phyloP scores from a whole-genome alignment of 805 yeast genomes.

The Maudiozyma bulderi region DNA sequence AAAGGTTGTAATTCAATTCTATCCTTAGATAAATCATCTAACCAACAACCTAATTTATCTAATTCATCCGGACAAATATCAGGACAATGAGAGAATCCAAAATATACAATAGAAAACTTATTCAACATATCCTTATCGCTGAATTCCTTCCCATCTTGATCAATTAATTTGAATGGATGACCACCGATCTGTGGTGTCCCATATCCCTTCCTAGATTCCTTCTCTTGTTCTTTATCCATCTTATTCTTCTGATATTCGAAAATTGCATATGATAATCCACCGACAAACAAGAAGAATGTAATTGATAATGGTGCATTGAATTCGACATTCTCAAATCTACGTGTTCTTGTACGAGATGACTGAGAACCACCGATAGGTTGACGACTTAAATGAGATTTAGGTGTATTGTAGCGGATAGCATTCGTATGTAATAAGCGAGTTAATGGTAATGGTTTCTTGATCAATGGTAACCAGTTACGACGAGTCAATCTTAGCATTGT shows the following conservation, averaged over 20 bases:
- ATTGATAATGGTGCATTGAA: slow-evolving; percentile 83
- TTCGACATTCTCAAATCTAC: slow-evolving; percentile 38
- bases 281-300: slow-evolving; percentile 52
- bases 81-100: slow-evolving; percentile 96
- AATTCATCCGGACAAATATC: slow-evolving; percentile 98
- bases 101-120: slow-evolving; percentile 77
- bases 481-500: too few species aligned
- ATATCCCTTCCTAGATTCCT: slow-evolving; percentile 75
- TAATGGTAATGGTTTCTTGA: too few species aligned
- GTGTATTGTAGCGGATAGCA: not conserved
- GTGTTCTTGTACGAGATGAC: slow-evolving; percentile 23
- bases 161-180: slow-evolving; percentile 72
- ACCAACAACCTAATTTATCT: slow-evolving; percentile 72
- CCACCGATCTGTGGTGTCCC: slow-evolving; percentile 96
- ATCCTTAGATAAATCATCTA: slow-evolving; percentile 48
- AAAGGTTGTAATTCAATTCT: slow-evolving; percentile 67
- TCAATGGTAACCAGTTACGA: too few species aligned
- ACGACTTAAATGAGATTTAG: slow-evolving; percentile 1
- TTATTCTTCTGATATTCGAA: slow-evolving; percentile 72
- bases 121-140: slow-evolving; percentile 71
- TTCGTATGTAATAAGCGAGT: too few species aligned
- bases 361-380: slow-evolving; percentile 53
- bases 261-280: slow-evolving; percentile 61
- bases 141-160: slow-evolving; percentile 60
- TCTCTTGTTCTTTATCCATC: slow-evolving; percentile 63